Percentiles rank a stretch among this genome's conserved stretches.
These are phyloP conservation scores for Emiliania huxleyi DNA, from an alignment of 78 protist species.

Conservation along the genomic window DNA sequence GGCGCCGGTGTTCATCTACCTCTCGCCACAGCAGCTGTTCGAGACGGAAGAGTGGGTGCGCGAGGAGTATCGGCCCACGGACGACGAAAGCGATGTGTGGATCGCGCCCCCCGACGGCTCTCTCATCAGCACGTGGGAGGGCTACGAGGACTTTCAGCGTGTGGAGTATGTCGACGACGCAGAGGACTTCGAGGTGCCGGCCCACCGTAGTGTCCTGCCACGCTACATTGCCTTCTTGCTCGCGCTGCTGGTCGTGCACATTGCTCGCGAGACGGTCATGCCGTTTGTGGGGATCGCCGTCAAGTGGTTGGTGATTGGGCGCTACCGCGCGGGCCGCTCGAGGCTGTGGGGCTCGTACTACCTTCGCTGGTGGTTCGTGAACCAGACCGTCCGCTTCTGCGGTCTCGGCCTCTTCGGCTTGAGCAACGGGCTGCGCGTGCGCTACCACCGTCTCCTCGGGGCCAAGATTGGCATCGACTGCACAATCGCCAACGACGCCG, in stretches of 20 bases:
- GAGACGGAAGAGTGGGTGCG: no score
- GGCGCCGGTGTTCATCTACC: no score
- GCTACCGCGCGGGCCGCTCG: not conserved
- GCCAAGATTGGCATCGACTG: not conserved
- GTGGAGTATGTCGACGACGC: no score
- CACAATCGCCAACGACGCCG: no score
- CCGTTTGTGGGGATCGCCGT: not conserved
- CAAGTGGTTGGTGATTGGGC: not conserved
- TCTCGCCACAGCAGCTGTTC: not conserved
- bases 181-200: no score
- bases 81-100: no score
- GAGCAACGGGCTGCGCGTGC: not conserved
- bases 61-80: no score
- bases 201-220: no score
- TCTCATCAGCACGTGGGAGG: no score
- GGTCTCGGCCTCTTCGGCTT: not conserved
- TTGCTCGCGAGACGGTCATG: not conserved
- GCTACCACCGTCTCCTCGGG: not conserved
- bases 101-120: no score
- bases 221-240: not conserved
- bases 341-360: not conserved
- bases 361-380: conserved; percentile 7
- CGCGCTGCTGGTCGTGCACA: not conserved
- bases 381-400: not conserved
- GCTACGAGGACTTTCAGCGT: no score